Evolutionary conservation across 2,329 filamentous ascomycete species (phyloP).

Genomic region (Paramyrothecium sp.): DNA sequence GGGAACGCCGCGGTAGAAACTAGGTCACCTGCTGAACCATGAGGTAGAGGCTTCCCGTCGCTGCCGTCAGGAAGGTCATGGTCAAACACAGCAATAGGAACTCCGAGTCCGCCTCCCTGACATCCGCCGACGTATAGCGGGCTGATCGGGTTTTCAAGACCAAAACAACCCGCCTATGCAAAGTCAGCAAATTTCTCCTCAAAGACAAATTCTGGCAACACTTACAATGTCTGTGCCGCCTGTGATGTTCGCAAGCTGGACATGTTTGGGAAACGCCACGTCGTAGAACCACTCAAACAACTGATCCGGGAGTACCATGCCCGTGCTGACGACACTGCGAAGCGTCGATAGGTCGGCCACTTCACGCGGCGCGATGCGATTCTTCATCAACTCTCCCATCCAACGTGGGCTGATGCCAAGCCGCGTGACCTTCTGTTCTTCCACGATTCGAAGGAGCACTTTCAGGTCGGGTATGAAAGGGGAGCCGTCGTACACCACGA

Average conservation of each 20-base stretch:
- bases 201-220: slow-evolving; percentile 1
- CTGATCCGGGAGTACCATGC: slow-evolving; percentile 77
- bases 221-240: slow-evolving; percentile 75
- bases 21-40: slow-evolving; percentile 71
- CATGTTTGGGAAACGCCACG: slow-evolving; percentile 62
- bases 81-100: slow-evolving; percentile 60
- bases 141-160: slow-evolving; percentile 63
- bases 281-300: slow-evolving; percentile 80
- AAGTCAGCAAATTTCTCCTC: not conserved
- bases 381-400: slow-evolving; percentile 69
- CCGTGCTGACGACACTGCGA: slow-evolving; percentile 65
- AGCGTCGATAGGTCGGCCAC: slow-evolving; percentile 63
- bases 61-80: slow-evolving; percentile 50
- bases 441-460: slow-evolving; percentile 61
- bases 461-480: slow-evolving; percentile 70
- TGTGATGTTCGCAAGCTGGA: slow-evolving; percentile 71
- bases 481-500: slow-evolving; percentile 79
- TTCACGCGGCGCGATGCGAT: slow-evolving; percentile 58
- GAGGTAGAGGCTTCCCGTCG: slow-evolving; percentile 40
- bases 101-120: slow-evolving; percentile 48
- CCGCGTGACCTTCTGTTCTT: slow-evolving; percentile 65
- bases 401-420: slow-evolving; percentile 76
- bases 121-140: slow-evolving; percentile 62
- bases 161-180: slow-evolving; percentile 56
- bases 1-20: slow-evolving; percentile 71